Conservation (phyloP, 2,329 filamentous ascomycete species). For the Curvularia lunata region DNA sequence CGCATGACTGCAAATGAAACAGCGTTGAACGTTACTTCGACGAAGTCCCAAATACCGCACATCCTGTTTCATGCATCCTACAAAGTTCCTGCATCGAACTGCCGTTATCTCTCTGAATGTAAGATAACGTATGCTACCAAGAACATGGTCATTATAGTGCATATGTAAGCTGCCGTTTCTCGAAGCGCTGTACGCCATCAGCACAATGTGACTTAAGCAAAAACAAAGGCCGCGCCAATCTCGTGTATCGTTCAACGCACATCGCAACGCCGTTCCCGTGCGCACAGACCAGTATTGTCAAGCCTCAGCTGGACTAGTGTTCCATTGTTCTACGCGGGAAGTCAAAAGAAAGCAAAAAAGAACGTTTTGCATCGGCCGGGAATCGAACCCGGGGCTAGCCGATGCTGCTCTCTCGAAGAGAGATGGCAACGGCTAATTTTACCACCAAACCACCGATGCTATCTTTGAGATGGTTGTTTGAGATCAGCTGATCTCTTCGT, state of each 20-base stretch:
- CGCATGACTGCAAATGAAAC: neutral
- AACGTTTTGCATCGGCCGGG: neutral
- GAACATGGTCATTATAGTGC: neutral
- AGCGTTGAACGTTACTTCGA: neutral
- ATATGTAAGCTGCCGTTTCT: neutral
- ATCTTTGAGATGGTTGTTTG: neutral
- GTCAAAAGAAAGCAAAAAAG: neutral
- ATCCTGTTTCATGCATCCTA: neutral
- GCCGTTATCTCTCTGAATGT: neutral
- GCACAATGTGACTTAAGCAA: neutral
- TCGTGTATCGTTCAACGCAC: neutral
- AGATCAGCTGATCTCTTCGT: neutral
- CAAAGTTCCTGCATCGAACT: neutral
- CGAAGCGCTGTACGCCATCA: neutral
- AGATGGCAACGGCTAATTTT: conserved; percentile 31
- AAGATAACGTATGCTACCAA: neutral
- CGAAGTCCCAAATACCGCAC: neutral
- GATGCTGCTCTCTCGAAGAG: conserved; percentile 12
- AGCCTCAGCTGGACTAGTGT: no score
- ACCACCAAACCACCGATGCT: conserved; percentile 31
- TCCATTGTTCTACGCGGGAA: no score
- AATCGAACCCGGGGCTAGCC: conserved; percentile 28
- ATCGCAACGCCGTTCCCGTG: neutral
- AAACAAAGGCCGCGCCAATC: neutral
- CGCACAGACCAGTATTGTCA: neutral